Evolutionary conservation across 257 asterid genomes (phyloP).

Genomic region (Solanum dulcamara): DNA sequence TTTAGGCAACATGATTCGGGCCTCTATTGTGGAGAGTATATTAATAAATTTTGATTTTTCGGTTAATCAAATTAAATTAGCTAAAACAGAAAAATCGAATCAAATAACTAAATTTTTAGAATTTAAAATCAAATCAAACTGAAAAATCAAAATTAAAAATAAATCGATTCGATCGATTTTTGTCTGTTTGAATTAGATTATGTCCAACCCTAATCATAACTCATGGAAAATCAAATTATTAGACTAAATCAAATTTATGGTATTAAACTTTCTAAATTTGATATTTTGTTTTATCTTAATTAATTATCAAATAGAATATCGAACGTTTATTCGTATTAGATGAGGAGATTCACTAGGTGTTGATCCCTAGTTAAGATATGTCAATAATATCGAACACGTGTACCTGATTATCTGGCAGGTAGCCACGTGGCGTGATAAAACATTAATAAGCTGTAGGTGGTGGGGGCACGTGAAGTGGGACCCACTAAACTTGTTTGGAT

Average conservation of each 20-base stretch:
- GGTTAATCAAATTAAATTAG: too few species aligned
- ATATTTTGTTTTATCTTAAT: background rate
- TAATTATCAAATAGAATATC: background rate
- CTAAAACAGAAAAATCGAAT: too few species aligned
- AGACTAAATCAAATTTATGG: background rate
- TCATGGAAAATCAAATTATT: background rate
- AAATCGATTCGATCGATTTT: too few species aligned
- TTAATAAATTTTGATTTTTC: too few species aligned
- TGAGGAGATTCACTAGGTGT: conserved; percentile 22
- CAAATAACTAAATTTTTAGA: too few species aligned
- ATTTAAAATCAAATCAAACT: too few species aligned
- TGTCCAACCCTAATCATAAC: too few species aligned
- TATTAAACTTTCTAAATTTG: background rate
- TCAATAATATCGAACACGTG: conserved; percentile 20
- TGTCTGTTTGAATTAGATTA: too few species aligned
- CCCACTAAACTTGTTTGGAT: conserved; percentile 19
- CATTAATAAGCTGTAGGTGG: background rate
- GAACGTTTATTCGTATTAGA: background rate
- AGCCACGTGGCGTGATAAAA: conserved; percentile 16
- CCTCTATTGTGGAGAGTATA: too few species aligned
- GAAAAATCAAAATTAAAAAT: too few species aligned
- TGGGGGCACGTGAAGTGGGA: conserved; percentile 43
- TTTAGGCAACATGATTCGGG: too few species aligned
- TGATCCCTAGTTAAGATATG: conserved; percentile 20
- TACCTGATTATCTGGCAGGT: background rate